These are phyloP conservation scores for Magnaporthiopsis rhizophila DNA, from an alignment of 2,329 filamentous ascomycete species.

Conservation along the genomic window DNA sequence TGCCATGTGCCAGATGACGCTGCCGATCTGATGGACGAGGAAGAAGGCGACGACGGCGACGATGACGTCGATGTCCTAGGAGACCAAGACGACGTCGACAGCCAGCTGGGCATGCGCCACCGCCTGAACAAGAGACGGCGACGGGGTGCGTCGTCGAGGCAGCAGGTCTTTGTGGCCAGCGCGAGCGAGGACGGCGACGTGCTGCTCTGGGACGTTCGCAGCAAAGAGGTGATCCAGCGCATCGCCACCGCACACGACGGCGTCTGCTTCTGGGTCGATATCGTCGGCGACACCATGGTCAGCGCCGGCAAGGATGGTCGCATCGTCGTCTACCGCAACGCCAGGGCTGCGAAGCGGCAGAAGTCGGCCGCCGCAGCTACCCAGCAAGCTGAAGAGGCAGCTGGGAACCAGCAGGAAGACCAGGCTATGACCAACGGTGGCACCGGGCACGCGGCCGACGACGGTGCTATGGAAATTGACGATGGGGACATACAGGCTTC, in stretches of 20 bases:
- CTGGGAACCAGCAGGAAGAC: background rate
- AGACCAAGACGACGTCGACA: slow-evolving; percentile 15
- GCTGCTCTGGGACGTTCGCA: slow-evolving; percentile 83
- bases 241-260: slow-evolving; percentile 43
- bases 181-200: slow-evolving; percentile 84
- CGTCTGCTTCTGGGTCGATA: slow-evolving; percentile 60
- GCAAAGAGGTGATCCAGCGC: slow-evolving; percentile 72
- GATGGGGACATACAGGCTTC: background rate
- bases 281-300: slow-evolving; percentile 46
- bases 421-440: background rate
- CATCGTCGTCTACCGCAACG: slow-evolving; percentile 40
- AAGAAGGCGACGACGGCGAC: slow-evolving; percentile 4
- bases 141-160: slow-evolving; percentile 16
- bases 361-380: background rate
- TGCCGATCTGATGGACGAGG: slow-evolving; percentile 13
- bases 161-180: slow-evolving; percentile 58
- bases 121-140: slow-evolving; percentile 9
- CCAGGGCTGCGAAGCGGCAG: slow-evolving; percentile 4
- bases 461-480: background rate
- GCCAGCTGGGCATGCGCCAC: slow-evolving; percentile 6
- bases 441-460: background rate
- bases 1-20: slow-evolving; percentile 11
- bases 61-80: background rate
- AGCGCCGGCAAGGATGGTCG: slow-evolving; percentile 48
- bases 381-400: background rate